Percentiles rank a stretch among this genome's conserved stretches.
These are phyloP conservation scores for Tricholoma terreum DNA, from an alignment of 768 basidiomycete genomes.

Conservation along the genomic window DNA sequence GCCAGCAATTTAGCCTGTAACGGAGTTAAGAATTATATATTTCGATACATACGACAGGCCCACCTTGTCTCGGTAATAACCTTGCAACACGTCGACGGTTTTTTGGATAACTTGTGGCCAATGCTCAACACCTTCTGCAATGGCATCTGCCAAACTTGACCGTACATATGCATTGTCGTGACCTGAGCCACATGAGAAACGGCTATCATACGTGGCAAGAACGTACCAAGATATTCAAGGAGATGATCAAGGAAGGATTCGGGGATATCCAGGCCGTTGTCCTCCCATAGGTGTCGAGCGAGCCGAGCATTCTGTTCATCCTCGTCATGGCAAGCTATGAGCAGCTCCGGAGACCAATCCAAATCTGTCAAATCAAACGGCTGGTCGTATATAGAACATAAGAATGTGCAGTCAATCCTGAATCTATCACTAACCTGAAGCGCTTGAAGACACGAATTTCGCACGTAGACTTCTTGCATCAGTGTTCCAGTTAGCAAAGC, in stretches of 20 bases:
- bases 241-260: slow-evolving; percentile 61
- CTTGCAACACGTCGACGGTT: slow-evolving; percentile 55
- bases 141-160: slow-evolving; percentile 61
- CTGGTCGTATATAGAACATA: slow-evolving; percentile 34
- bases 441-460: slow-evolving; percentile 87
- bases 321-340: slow-evolving; percentile 84
- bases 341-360: slow-evolving; percentile 88
- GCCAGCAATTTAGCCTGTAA: slow-evolving; percentile 76
- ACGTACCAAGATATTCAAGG: slow-evolving; percentile 65
- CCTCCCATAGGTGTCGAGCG: slow-evolving; percentile 86
- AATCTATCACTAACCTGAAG: slow-evolving; percentile 59
- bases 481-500: slow-evolving; percentile 73
- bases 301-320: slow-evolving; percentile 84
- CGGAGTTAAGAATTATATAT: background rate
- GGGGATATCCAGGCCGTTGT: slow-evolving; percentile 88
- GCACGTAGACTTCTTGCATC: slow-evolving; percentile 81
- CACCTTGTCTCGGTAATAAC: slow-evolving; percentile 83
- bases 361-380: slow-evolving; percentile 92
- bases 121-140: slow-evolving; percentile 73
- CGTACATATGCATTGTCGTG: slow-evolving; percentile 84
- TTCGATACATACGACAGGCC: background rate
- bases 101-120: slow-evolving; percentile 56
- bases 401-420: background rate
- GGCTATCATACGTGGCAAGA: background rate
- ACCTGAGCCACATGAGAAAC: slow-evolving; percentile 37